Conservation (phyloP, 108 stramenopile genomes). For the Cyclotella baltica region DNA sequence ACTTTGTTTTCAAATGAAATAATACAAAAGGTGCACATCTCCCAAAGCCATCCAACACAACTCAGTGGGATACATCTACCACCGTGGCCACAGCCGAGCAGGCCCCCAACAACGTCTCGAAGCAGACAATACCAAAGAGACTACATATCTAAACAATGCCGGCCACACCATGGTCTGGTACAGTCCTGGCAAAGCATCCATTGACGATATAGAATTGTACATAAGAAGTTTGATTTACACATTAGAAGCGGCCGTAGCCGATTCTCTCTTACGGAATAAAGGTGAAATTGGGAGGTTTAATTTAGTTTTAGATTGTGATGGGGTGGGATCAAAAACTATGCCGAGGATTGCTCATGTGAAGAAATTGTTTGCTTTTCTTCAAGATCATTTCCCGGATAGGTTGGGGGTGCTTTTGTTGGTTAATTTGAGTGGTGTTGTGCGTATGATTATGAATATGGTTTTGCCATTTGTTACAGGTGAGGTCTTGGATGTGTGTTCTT, state of each 20-base stretch:
- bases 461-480: constrained; percentile 61
- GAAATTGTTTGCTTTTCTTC: constrained; percentile 61
- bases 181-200: constrained; percentile 51
- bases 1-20: not conserved
- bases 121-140: constrained; percentile 20
- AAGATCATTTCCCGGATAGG: constrained; percentile 84
- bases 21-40: constrained; percentile 42
- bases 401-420: constrained; percentile 66
- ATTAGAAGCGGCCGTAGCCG: constrained; percentile 66
- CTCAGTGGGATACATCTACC: constrained; percentile 63
- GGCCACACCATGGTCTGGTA: constrained; percentile 74
- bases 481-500: not conserved
- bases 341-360: constrained; percentile 62
- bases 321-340: constrained; percentile 45
- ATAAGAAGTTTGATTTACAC: constrained; percentile 58
- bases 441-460: constrained; percentile 70
- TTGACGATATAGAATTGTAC: constrained; percentile 48
- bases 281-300: constrained; percentile 78
- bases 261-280: constrained; percentile 51
- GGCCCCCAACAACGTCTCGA: constrained; percentile 22
- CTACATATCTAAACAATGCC: constrained; percentile 9
- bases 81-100: constrained; percentile 60
- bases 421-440: constrained; percentile 61
- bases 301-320: constrained; percentile 65
- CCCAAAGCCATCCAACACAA: constrained; percentile 63